Evolutionary conservation across 495 filamentous ascomycete genomes (phyloP), one percentile per base, ranked within the genome.

Genomic region (Lindgomyces ingoldianus): DNA sequence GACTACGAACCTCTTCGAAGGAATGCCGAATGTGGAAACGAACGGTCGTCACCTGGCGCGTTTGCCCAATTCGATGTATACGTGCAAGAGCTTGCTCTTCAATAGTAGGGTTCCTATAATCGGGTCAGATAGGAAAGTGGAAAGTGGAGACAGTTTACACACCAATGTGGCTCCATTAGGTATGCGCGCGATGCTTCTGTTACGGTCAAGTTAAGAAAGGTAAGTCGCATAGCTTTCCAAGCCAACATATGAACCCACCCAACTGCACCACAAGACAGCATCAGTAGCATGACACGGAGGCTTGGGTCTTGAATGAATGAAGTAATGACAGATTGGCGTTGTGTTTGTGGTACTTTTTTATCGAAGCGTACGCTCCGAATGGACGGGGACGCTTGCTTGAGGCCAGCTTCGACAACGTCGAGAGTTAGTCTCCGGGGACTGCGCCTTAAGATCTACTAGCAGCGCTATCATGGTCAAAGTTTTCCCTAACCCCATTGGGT

Each of bases 401-500:
- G 70, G 3, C 68, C 76, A 0, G 29, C 25, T 45, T 77, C 70
- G 0, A 80, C 70, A 1, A 79, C 14, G 33, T 80, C 76, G 12
- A 83, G 78, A 3, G 76, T 80, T 36, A 70, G 67, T 29, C 74
- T 72, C 81, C n/a, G n/a, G n/a, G n/a, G n/a, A n/a, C n/a, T n/a
- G 25, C 16, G 18, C 39, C 27, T 56, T 63, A 4, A n/a, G n/a
- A n/a, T n/a, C n/a, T n/a, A n/a, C 48, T 1, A 96, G 87, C 27
- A 95, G 71, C 52, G 89, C 87, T 57, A 96, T 94, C 42, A 91
- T 84, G 72, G 94, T 90, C 3, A 96, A 79, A 1, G 92, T 96
- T 74, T 97, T 97, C n/a, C 92, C 92, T 11, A 97, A 77, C 3
- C 92, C 92, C 93, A 97, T 96, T 62, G 96, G 91, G 72, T 97